A percentile compares a stretch with the other conserved stretches of the same genome.
phyloP scores from a whole-genome alignment of 805 yeast genomes.

The Nematodospora valgi region DNA sequence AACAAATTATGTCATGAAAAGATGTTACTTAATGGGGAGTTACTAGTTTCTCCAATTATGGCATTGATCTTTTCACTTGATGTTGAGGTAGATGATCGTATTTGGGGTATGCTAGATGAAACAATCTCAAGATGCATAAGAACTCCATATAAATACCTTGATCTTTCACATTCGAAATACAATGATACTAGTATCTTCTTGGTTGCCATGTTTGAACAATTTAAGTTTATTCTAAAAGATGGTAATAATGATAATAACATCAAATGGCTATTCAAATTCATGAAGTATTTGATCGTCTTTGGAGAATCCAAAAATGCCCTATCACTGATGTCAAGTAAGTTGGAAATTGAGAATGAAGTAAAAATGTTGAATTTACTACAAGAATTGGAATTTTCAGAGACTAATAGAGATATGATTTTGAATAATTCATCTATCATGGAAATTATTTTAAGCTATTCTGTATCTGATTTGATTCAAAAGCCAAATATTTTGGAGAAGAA shows the following conservation, averaged over 20 bases:
- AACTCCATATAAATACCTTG: constrained; percentile 84
- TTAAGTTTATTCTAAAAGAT: constrained; percentile 46
- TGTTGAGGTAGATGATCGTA: constrained; percentile 17
- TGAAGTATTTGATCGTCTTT: constrained; percentile 44
- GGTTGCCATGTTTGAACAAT: constrained; percentile 58
- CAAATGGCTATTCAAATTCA: constrained; percentile 50
- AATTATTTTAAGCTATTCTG: constrained; percentile 29
- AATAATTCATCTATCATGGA: constrained; percentile 14
- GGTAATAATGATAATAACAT: constrained; percentile 14
- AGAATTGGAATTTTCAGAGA: constrained; percentile 1
- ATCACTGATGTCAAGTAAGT: constrained; percentile 10
- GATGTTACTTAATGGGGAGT: constrained; percentile 50
- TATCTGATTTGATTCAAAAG: constrained; percentile 3
- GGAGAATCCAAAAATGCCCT: constrained; percentile 54
- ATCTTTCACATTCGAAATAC: constrained; percentile 36
- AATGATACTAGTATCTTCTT: constrained; percentile 30
- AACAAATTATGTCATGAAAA: constrained; percentile 41
- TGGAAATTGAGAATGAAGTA: background rate
- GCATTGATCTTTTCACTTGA: constrained; percentile 52
- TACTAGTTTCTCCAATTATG: constrained; percentile 51
- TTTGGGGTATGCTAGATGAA: constrained; percentile 74
- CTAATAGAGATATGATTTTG: constrained; percentile 21
- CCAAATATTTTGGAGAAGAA: constrained; percentile 16
- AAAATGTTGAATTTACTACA: background rate
- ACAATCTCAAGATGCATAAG: constrained; percentile 64